These are phyloP conservation scores for Miscanthus sacchariflorus DNA, from an alignment of 202 grass and related monocot genomes.

Conservation along the genomic window DNA sequence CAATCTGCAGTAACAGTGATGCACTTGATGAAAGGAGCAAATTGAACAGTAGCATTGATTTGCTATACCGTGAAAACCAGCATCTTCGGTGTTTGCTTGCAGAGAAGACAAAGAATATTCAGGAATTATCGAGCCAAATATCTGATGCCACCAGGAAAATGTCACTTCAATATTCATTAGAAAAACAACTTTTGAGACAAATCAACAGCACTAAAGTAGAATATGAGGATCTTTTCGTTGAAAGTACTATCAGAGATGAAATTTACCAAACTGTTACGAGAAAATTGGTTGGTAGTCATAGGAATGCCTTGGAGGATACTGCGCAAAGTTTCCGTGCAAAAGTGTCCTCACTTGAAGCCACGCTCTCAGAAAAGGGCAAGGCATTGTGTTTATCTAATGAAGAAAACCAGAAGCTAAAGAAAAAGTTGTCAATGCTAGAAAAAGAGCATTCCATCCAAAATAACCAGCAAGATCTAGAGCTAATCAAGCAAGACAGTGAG, in stretches of 20 bases:
- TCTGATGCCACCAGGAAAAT: constrained; percentile 65
- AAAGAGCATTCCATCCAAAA: constrained; percentile 35
- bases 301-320: constrained; percentile 50
- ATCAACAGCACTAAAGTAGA: constrained; percentile 55
- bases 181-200: constrained; percentile 62
- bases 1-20: constrained; percentile 39
- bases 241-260: constrained; percentile 82
- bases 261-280: constrained; percentile 63
- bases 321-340: constrained; percentile 53
- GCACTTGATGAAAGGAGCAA: constrained; percentile 62
- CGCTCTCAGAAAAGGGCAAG: constrained; percentile 69
- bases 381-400: constrained; percentile 59
- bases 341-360: constrained; percentile 58
- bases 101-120: constrained; percentile 73
- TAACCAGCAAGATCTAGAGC: constrained; percentile 47
- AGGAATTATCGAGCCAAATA: constrained; percentile 65
- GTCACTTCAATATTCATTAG: constrained; percentile 53
- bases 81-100: constrained; percentile 66
- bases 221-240: constrained; percentile 63
- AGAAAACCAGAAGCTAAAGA: constrained; percentile 78
- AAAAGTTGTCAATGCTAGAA: constrained; percentile 54
- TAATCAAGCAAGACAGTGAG: constrained; percentile 54
- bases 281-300: constrained; percentile 57
- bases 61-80: constrained; percentile 73
- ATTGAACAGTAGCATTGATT: constrained; percentile 73